Base-by-base conservation (phyloP, 768 basidiomycete genomes). In the Mycena floridula region DNA sequence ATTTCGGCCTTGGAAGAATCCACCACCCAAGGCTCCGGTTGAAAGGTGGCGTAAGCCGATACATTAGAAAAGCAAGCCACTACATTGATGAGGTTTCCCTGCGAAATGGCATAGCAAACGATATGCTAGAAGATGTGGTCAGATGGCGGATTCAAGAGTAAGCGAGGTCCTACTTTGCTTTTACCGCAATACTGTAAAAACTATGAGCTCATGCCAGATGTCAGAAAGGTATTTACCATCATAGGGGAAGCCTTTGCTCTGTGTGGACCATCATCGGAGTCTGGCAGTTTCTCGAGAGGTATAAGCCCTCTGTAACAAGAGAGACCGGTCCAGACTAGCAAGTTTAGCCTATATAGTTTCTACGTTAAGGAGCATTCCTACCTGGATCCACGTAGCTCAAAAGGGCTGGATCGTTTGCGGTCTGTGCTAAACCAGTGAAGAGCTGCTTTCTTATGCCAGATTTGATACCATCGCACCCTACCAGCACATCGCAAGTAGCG, bases 381-480 rank as follows among this genome's bases (percentile, higher is more conserved):
- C n/a, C n/a, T n/a, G 75, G 73, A 20, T 73, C 64, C 12, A 69
- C 57, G 35, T 57, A 59, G 4, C 57, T 50, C 46, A 67, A 42
- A 9, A 73, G 49, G 4, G 54, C 50, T 13, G 48, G 52, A 25
- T 52, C 59, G 51, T 16, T 48, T 35, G 55, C 50, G 21, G 56
- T 51, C 48, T 51, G 38, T 15, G 63, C 59, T 22, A 51, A 48
- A 41, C 53, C 54, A 18, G 45, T 48, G 46, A 60, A 57, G 55
- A 67, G 55, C 47, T 66, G 62, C 2, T 50, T 49, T 21, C 67
- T 59, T 25, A 65, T 57, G 26, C 47, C 46, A 13, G 66, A 67
- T 47, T 67, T 66, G 43, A 76, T 61, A 3, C 74, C 74, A 48
- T 74, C 73, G 30, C 69, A 70, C 3, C 72, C 74, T 37, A 75